Conservation (phyloP, 2,329 filamentous ascomycete genomes). For the Knoxdaviesia capensis region DNA sequence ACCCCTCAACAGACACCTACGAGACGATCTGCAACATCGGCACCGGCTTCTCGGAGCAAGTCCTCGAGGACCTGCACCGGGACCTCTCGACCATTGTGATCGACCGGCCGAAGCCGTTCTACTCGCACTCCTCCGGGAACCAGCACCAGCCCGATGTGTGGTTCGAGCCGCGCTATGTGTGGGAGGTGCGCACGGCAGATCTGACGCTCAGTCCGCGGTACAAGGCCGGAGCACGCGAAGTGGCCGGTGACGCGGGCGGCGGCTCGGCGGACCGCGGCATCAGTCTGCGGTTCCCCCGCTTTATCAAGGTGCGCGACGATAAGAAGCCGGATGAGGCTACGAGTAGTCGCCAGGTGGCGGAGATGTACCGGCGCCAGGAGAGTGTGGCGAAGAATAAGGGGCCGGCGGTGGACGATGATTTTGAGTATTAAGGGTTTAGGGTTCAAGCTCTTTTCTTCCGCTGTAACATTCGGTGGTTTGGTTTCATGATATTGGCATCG, state of each 20-base stretch:
- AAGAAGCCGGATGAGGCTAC: conserved; percentile 92
- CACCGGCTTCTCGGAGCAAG: conserved; percentile 87
- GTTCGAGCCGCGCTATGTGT: conserved; percentile 88
- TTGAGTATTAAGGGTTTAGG: conserved; percentile 53
- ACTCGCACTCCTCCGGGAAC: conserved; percentile 60
- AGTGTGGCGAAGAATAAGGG: conserved; percentile 72
- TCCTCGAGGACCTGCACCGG: conserved; percentile 70
- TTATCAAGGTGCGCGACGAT: conserved; percentile 80
- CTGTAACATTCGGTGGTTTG: no score
- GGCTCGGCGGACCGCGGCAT: conserved; percentile 44
- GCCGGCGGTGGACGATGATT: conserved; percentile 82
- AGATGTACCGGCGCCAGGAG: conserved; percentile 96
- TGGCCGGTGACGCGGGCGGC: conserved; percentile 45
- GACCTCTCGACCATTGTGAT: conserved; percentile 62
- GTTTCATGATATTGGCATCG: no score
- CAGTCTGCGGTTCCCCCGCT: conserved; percentile 76
- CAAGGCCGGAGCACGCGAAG: conserved; percentile 66
- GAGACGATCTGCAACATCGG: conserved; percentile 98
- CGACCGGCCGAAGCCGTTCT: conserved; percentile 84
- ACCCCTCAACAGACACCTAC: conserved; percentile 58
- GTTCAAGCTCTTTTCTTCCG: no score
- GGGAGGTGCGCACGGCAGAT: conserved; percentile 96
- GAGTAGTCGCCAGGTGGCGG: conserved; percentile 64
- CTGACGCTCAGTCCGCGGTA: conserved; percentile 83
- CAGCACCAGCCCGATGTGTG: conserved; percentile 97